phyloP scores from a whole-genome alignment of 805 yeast species.

The Debaryomyces maramus region DNA sequence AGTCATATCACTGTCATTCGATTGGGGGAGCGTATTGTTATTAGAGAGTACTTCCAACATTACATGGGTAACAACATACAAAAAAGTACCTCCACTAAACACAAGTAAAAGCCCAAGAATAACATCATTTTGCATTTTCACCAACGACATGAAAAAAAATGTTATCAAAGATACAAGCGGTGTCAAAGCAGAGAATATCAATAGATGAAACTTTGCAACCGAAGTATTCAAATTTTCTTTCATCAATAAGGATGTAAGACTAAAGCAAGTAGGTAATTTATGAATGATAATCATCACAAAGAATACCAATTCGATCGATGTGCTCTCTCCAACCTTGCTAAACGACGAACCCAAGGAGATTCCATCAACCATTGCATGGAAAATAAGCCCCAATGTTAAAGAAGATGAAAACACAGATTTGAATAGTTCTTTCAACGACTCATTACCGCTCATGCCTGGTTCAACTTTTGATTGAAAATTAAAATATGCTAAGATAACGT shows the following conservation, averaged over 20 bases:
- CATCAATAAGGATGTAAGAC: constrained; percentile 56
- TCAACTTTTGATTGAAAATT: constrained; percentile 2
- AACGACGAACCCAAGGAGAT: constrained; percentile 66
- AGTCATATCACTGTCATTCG: constrained; percentile 10
- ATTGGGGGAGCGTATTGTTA: constrained; percentile 5
- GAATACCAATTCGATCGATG: constrained; percentile 44
- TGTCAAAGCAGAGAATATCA: constrained; percentile 56
- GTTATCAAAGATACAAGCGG: constrained; percentile 61
- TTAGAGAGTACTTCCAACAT: constrained; percentile 37
- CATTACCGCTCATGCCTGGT: not conserved
- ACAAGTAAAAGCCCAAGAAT: constrained; percentile 56
- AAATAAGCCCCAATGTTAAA: constrained; percentile 58
- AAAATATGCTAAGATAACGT: constrained; percentile 5
- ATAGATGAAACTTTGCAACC: constrained; percentile 46
- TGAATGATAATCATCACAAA: constrained; percentile 65
- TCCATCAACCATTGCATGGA: constrained; percentile 75
- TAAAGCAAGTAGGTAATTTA: constrained; percentile 74
- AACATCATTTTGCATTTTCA: constrained; percentile 31
- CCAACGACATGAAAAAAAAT: constrained; percentile 35
- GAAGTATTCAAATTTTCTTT: constrained; percentile 31
- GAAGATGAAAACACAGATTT: constrained; percentile 41
- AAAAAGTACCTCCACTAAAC: constrained; percentile 71
- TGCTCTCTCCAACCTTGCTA: constrained; percentile 31
- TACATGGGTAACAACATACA: constrained; percentile 69
- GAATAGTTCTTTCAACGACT: constrained; percentile 5